A percentile compares a stretch with the other conserved stretches of the same genome.
Evolutionary conservation across 306 rosid species (phyloP).

Genomic region (Fragaria ananassa): DNA sequence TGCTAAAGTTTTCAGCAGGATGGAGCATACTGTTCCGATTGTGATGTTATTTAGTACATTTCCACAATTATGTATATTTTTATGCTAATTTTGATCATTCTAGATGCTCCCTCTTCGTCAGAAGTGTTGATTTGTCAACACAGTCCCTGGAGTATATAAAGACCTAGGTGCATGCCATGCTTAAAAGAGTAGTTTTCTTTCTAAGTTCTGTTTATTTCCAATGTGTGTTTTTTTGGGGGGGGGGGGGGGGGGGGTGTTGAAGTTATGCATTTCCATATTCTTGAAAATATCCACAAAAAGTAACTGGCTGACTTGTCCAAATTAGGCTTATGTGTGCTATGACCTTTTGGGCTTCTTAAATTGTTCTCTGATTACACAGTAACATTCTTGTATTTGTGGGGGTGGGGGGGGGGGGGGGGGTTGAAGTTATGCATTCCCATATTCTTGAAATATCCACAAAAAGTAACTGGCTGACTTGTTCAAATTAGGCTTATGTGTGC

Average conservation of each 20-base stretch:
- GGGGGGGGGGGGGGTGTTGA: not conserved
- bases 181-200: not conserved
- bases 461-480: not conserved
- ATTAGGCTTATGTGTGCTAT: not conserved
- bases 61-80: not conserved
- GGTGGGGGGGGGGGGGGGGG: no score
- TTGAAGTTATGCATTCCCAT: not conserved
- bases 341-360: not conserved
- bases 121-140: not conserved
- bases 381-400: not conserved
- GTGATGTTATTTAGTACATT: not conserved
- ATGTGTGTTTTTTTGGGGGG: no score
- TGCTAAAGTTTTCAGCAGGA: not conserved
- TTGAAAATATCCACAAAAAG: not conserved
- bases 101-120: not conserved
- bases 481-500: not conserved
- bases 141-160: not conserved
- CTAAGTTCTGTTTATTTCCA: not conserved
- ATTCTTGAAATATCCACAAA: not conserved
- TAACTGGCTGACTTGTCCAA: not conserved
- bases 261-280: not conserved
- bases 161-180: not conserved
- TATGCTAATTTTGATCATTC: not conserved
- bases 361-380: not conserved
- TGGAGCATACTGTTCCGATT: not conserved